phyloP scores from a whole-genome alignment of 2,329 filamentous ascomycete genomes.

The Fusarium sp. region DNA sequence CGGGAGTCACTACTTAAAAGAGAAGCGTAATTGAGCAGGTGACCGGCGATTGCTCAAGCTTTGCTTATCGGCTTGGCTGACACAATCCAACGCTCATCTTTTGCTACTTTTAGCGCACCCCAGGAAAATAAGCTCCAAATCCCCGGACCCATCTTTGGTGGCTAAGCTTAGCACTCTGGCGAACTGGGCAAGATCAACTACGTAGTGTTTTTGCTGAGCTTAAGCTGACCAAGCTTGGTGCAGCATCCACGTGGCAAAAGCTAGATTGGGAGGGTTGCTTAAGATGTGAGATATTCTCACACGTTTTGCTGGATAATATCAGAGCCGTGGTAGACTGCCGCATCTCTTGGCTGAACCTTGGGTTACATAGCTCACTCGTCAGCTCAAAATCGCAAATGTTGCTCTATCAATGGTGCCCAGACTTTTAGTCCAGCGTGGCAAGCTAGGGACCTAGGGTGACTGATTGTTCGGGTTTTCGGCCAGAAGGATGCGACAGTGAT shows the following conservation, averaged over 20 bases:
- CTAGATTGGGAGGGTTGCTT: slow-evolving; percentile 10
- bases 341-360: background rate
- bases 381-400: background rate
- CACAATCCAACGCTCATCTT: slow-evolving; percentile 18
- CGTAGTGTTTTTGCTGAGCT: slow-evolving; percentile 15
- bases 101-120: slow-evolving; percentile 4
- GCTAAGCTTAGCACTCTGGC: slow-evolving; percentile 38
- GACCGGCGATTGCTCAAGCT: background rate
- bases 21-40: slow-evolving; percentile 24
- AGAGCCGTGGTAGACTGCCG: slow-evolving; percentile 1
- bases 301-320: background rate
- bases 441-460: background rate
- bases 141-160: slow-evolving; percentile 20
- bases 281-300: background rate
- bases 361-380: slow-evolving; percentile 1
- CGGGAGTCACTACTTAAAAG: slow-evolving; percentile 37
- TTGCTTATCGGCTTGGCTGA: slow-evolving; percentile 18
- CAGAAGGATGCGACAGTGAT: background rate
- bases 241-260: slow-evolving; percentile 36
- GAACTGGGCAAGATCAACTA: background rate
- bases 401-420: background rate
- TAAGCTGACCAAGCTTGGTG: slow-evolving; percentile 25
- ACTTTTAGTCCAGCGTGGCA: background rate
- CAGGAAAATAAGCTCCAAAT: slow-evolving; percentile 9
- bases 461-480: background rate